phyloP scores from a whole-genome alignment of 1,284 basidiomycete species.

The Cutaneotrichosporon cavernicola region DNA sequence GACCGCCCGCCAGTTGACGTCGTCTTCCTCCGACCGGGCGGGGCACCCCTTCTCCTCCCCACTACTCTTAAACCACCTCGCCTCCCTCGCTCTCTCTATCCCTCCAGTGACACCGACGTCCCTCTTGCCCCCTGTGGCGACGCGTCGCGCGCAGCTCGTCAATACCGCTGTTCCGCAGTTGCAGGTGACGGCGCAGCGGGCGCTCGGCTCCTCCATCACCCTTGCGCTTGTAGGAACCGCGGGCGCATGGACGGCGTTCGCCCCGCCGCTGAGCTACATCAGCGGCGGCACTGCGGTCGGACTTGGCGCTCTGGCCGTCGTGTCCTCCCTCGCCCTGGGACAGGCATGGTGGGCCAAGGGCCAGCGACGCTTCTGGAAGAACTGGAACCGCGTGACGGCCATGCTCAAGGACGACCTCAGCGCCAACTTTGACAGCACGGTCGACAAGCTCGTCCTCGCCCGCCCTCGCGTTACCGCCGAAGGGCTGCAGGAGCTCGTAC shows the following conservation, averaged over 20 bases:
- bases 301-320: conserved; percentile 60
- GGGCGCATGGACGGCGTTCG: conserved; percentile 50
- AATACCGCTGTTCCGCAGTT: conserved; percentile 61
- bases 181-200: conserved; percentile 66
- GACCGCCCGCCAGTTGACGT: conserved; percentile 35
- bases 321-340: conserved; percentile 64
- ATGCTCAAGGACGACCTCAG: conserved; percentile 71
- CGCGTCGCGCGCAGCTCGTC: conserved; percentile 63
- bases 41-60: conserved; percentile 61
- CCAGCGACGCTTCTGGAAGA: conserved; percentile 69
- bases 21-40: conserved; percentile 41
- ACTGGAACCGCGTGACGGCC: conserved; percentile 67
- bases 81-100: conserved; percentile 56
- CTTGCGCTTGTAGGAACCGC: conserved; percentile 50
- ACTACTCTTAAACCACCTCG: conserved; percentile 66
- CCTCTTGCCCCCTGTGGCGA: conserved; percentile 61
- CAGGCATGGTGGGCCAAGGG: conserved; percentile 69
- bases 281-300: conserved; percentile 60
- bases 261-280: conserved; percentile 35
- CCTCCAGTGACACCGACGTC: conserved; percentile 58
- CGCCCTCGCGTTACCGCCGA: conserved; percentile 44
- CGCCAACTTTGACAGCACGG: conserved; percentile 57
- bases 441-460: conserved; percentile 43
- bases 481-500: conserved; percentile 57
- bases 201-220: conserved; percentile 57